These are phyloP conservation scores for Poa annua DNA, from an alignment of 176 grass and related monocot genomes.

Conservation along the genomic window DNA sequence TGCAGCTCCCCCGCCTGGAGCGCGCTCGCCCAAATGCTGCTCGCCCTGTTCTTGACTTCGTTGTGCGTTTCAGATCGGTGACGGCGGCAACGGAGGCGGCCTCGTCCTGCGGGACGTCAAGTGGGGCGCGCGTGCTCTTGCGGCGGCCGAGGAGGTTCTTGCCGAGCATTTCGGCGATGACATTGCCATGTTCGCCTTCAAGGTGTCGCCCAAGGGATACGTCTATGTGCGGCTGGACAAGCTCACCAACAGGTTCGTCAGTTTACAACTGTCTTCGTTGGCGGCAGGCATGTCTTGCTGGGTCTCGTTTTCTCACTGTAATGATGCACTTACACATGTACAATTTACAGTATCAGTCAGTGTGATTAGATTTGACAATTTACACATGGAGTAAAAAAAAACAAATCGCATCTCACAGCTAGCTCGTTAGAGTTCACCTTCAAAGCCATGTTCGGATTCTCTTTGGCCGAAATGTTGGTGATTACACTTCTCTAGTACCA, in stretches of 20 bases:
- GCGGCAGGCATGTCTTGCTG: background rate
- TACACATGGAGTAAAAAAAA: no score
- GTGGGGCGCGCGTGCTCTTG: slow-evolving; percentile 69
- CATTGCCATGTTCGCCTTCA: slow-evolving; percentile 79
- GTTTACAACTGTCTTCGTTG: background rate
- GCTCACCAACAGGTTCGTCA: slow-evolving; percentile 52
- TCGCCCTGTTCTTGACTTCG: background rate
- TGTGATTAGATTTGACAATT: background rate
- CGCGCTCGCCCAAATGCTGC: background rate
- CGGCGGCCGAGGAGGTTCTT: slow-evolving; percentile 64
- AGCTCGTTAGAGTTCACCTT: background rate
- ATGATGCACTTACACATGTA: background rate
- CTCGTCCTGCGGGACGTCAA: slow-evolving; percentile 59
- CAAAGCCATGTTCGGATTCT: background rate
- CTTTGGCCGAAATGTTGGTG: background rate
- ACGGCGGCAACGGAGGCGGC: slow-evolving; percentile 82
- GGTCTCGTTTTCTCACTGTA: background rate
- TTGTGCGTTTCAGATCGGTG: slow-evolving; percentile 65
- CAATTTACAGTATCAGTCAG: background rate
- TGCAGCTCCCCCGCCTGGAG: background rate
- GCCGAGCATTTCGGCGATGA: slow-evolving; percentile 63
- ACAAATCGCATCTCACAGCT: background rate
- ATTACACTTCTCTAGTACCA: background rate
- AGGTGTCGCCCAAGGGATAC: slow-evolving; percentile 87
- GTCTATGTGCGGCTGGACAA: slow-evolving; percentile 91